Conservation (phyloP, 768 basidiomycete genomes). For the Udeniomyces megalosporus region DNA sequence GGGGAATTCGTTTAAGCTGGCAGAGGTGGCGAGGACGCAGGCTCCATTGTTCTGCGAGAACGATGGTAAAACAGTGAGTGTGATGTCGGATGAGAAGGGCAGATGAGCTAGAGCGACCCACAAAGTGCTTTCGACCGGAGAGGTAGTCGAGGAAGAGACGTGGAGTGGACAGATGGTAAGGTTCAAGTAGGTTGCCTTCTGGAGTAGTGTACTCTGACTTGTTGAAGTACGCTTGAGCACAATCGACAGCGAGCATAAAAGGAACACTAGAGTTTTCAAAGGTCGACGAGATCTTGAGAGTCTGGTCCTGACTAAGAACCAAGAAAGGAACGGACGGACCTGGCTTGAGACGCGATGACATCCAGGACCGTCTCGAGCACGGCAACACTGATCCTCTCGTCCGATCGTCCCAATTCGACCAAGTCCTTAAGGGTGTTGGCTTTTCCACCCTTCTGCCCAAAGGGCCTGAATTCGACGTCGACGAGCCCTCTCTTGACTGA, state of each 20-base stretch:
- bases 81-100: neutral
- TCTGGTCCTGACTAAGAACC: neutral
- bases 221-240: slow-evolving; percentile 11
- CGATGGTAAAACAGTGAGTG: neutral
- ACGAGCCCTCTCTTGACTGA: neutral
- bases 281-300: neutral
- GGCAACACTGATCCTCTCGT: neutral
- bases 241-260: slow-evolving; percentile 3
- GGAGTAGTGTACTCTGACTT: slow-evolving; percentile 5
- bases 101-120: neutral
- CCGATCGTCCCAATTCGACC: neutral
- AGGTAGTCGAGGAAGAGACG: slow-evolving; percentile 9
- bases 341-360: neutral
- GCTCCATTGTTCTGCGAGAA: neutral
- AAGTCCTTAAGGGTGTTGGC: neutral
- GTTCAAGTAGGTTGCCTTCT: slow-evolving; percentile 1
- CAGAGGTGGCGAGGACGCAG: neutral
- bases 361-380: slow-evolving; percentile 9
- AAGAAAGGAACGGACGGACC: neutral
- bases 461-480: neutral
- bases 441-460: neutral
- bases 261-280: neutral
- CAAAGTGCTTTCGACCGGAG: slow-evolving; percentile 11
- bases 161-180: slow-evolving; percentile 10
- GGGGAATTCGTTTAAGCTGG: neutral